These are phyloP conservation scores for Rhynchosporium secalis DNA, from an alignment of 2,329 filamentous ascomycete species.

Conservation along the genomic window DNA sequence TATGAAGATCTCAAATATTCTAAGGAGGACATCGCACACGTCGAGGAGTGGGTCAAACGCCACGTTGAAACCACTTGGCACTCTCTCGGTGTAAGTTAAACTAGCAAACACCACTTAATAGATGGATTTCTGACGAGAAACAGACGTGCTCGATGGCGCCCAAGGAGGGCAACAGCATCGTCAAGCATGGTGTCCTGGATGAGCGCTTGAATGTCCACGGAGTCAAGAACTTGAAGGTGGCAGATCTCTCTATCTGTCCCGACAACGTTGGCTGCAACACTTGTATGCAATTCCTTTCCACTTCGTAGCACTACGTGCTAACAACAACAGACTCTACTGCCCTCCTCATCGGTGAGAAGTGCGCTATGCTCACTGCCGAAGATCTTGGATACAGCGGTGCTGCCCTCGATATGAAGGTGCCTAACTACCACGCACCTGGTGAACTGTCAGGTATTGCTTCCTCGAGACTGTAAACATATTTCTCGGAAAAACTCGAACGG, in stretches of 20 bases:
- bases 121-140: conserved; percentile 25
- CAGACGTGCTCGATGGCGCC: conserved; percentile 49
- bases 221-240: conserved; percentile 45
- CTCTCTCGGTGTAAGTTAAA: conserved; percentile 43
- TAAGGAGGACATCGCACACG: conserved; percentile 54
- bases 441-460: conserved; percentile 39
- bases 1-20: conserved; percentile 67
- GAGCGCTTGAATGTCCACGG: conserved; percentile 44
- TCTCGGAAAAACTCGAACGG: not conserved
- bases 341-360: conserved; percentile 45
- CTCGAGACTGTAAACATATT: conserved; percentile 26
- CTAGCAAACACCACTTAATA: not conserved
- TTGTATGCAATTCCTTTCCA: conserved; percentile 27
- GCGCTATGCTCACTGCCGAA: conserved; percentile 43
- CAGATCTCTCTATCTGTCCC: conserved; percentile 43
- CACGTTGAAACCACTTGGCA: conserved; percentile 49
- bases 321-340: conserved; percentile 58
- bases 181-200: conserved; percentile 53
- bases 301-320: conserved; percentile 19
- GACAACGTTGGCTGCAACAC: conserved; percentile 48
- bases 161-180: conserved; percentile 65
- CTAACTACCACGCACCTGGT: conserved; percentile 59
- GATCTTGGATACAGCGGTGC: conserved; percentile 51
- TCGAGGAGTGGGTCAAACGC: conserved; percentile 58
- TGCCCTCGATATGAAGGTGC: conserved; percentile 76